These are phyloP conservation scores for Spinacia oleracea DNA, from an alignment of 179 eudicot species.

Conservation along the genomic window DNA sequence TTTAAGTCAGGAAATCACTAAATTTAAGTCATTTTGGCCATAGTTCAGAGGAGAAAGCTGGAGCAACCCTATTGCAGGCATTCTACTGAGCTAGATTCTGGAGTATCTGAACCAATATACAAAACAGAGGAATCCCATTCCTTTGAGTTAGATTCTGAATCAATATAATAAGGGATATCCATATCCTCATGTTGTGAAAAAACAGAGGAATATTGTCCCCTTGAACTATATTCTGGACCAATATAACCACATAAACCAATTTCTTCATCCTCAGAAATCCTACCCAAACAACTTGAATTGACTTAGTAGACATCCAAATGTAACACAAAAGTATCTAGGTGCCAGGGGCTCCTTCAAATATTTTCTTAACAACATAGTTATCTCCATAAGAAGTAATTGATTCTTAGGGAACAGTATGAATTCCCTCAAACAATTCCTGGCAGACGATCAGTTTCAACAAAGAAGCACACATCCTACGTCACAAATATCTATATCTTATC, in stretches of 20 bases:
- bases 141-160: background rate
- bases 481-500: background rate
- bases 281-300: background rate
- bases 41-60: background rate
- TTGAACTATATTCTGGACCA: background rate
- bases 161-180: background rate
- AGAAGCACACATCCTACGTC: background rate
- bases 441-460: background rate
- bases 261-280: background rate
- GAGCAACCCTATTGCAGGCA: background rate
- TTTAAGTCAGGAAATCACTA: no score
- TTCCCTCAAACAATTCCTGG: background rate
- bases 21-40: background rate
- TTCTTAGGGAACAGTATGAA: background rate
- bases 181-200: background rate
- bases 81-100: background rate
- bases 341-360: background rate
- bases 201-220: background rate
- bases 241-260: background rate
- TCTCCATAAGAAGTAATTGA: no score
- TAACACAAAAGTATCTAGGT: background rate
- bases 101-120: background rate
- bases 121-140: background rate
- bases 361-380: no score
- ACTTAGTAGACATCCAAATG: background rate